phyloP scores from a whole-genome alignment of 2,329 filamentous ascomycete species.

The Colletotrichum lentis region DNA sequence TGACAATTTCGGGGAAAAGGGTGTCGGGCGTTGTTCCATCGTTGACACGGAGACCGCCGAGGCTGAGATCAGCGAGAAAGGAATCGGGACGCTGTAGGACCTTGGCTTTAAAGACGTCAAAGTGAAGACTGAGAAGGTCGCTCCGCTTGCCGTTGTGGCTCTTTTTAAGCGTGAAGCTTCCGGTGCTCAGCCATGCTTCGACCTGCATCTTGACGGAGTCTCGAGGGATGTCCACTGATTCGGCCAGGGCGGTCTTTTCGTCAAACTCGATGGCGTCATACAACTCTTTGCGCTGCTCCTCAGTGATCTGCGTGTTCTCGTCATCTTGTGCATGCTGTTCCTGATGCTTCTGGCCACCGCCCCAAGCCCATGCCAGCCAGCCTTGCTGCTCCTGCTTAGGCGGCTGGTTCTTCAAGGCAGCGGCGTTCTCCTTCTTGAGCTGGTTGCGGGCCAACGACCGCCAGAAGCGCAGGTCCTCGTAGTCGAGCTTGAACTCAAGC shows the following conservation, averaged over 20 bases:
- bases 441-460: slow-evolving; percentile 92
- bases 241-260: slow-evolving; percentile 88
- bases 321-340: slow-evolving; percentile 68
- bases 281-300: slow-evolving; percentile 94
- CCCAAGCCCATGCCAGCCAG: slow-evolving; percentile 92
- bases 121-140: slow-evolving; percentile 89
- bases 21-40: slow-evolving; percentile 94
- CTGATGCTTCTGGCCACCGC: slow-evolving; percentile 69
- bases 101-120: slow-evolving; percentile 93
- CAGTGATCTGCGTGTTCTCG: slow-evolving; percentile 87
- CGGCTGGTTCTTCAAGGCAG: slow-evolving; percentile 74
- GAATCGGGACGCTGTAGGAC: slow-evolving; percentile 91
- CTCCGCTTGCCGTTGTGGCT: slow-evolving; percentile 79
- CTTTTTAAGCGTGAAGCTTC: slow-evolving; percentile 92
- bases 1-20: slow-evolving; percentile 92
- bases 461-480: slow-evolving; percentile 98
- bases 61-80: slow-evolving; percentile 83
- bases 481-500: slow-evolving; percentile 87
- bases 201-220: slow-evolving; percentile 94
- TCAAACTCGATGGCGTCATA: slow-evolving; percentile 99
- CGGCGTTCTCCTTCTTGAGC: slow-evolving; percentile 92
- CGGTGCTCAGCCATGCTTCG: slow-evolving; percentile 91
- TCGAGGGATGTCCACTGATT: slow-evolving; percentile 86
- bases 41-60: slow-evolving; percentile 92
- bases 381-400: slow-evolving; percentile 74